Base-by-base conservation (phyloP, 2,329 filamentous ascomycete genomes). In the Ramularia collo-cygni region DNA sequence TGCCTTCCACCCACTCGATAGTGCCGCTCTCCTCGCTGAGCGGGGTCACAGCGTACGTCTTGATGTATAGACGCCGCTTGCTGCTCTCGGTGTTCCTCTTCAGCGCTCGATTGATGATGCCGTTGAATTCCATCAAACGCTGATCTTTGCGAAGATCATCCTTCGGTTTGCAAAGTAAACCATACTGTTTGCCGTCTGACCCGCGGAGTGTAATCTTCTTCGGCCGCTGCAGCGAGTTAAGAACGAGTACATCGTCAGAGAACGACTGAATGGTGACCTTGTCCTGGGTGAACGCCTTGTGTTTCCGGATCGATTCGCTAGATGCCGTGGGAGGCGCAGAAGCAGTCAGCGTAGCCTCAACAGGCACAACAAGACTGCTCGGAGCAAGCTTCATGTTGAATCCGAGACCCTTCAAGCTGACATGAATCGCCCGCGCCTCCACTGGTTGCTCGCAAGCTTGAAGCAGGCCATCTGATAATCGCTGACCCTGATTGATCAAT, bases 81-180 rank as follows among this genome's bases (percentile, higher is more conserved):
- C 85, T 93, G 12, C 88, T 85, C 59, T 95, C 89, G 2, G 89
- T 81, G 56, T 96, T 89, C 46, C 85, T 81, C 59, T 95, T 95
- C 41, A 99, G 67, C 2, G 90, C 87, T 43, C 92, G 77, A 61
- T 98, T 98, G 69, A 98, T 96, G 77, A 96, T 92, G 32, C 83
- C 81, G 61, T 96, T 98, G 71, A 98, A 98, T 60, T 98, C 93
- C 89, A 98, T 98, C 14, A 98, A 79, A 37, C 92, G 86, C 62
- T 96, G 90, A 56, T 99, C 93, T 51, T 94, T 98, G 36, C 92
- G 83, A 16, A 99, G 75, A 61, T 99, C 93, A 60, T 98, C 92
- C 62, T 96, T 96, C 7, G 92, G 93, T 59, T 99, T 98, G 69
- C 94, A 93, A 40, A 99, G 74, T 6, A 98, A 76, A 49, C 86